phyloP scores from a whole-genome alignment of 164 flowering plant species.

The Macadamia tetraphylla region DNA sequence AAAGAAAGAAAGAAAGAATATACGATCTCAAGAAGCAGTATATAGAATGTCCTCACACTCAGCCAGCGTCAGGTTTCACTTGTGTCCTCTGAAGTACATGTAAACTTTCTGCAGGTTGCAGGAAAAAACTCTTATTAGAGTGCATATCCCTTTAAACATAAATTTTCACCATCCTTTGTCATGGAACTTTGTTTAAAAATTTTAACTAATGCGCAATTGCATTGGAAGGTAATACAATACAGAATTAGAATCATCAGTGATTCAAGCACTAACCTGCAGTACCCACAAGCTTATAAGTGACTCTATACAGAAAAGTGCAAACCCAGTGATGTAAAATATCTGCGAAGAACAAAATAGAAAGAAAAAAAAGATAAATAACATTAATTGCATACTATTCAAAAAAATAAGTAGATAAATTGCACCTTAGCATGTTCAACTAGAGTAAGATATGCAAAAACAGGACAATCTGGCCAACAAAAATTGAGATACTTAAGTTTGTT shows the following conservation, averaged over 20 bases:
- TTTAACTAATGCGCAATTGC: not conserved
- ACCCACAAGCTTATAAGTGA: slow-evolving; percentile 87
- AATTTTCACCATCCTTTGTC: too few relatives aligned
- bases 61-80: slow-evolving; percentile 27
- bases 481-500: not conserved
- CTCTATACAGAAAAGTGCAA: slow-evolving; percentile 81
- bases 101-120: slow-evolving; percentile 12
- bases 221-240: not conserved
- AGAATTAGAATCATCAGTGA: not conserved
- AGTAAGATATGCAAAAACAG: not conserved
- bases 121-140: not conserved
- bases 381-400: not conserved
- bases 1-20: not conserved
- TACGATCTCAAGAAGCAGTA: too few relatives aligned
- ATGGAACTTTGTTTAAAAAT: too few relatives aligned
- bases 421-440: not conserved
- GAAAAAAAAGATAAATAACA: not conserved
- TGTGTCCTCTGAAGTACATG: slow-evolving; percentile 58
- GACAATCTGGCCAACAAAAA: not conserved
- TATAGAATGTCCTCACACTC: too few relatives aligned
- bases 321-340: slow-evolving; percentile 86
- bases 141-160: too few relatives aligned
- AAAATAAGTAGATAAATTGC: not conserved
- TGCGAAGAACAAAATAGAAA: slow-evolving; percentile 28
- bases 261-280: slow-evolving; percentile 58